These are phyloP conservation scores for Coniochaeta sp. DNA, from an alignment of 2,329 filamentous ascomycete genomes.

Conservation along the genomic window DNA sequence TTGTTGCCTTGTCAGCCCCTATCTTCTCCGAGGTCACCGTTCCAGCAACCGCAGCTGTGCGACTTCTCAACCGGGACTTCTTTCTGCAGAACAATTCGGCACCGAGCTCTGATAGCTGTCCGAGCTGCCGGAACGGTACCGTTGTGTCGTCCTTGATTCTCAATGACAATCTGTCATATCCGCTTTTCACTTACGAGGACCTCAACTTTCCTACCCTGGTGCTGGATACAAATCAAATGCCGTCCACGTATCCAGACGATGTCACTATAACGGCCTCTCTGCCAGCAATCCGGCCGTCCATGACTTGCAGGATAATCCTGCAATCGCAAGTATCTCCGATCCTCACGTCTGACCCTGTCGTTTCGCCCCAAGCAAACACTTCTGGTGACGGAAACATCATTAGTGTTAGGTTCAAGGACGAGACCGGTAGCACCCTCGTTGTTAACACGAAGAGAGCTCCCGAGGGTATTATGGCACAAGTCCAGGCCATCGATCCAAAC, in stretches of 20 bases:
- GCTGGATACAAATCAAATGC: constrained; percentile 7
- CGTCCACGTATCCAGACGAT: constrained; percentile 8
- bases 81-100: constrained; percentile 13
- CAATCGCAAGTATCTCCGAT: constrained; percentile 15
- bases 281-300: constrained; percentile 22
- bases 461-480: not conserved
- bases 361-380: not conserved
- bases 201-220: constrained; percentile 19
- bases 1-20: constrained; percentile 22
- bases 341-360: constrained; percentile 7
- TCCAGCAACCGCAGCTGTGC: constrained; percentile 12
- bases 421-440: constrained; percentile 11
- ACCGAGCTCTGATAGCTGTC: not conserved
- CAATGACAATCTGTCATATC: constrained; percentile 24
- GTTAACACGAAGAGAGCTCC: constrained; percentile 5
- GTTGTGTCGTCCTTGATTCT: constrained; percentile 26
- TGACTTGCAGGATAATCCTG: constrained; percentile 17
- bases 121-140: constrained; percentile 15
- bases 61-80: constrained; percentile 19
- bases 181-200: constrained; percentile 26
- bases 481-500: constrained; percentile 4
- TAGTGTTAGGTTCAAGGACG: constrained; percentile 7
- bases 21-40: constrained; percentile 23
- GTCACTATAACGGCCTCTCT: constrained; percentile 16
- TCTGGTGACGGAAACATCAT: not conserved